phyloP scores from a whole-genome alignment of 2,329 filamentous ascomycete species.

The Nannizziopsis barbatae region DNA sequence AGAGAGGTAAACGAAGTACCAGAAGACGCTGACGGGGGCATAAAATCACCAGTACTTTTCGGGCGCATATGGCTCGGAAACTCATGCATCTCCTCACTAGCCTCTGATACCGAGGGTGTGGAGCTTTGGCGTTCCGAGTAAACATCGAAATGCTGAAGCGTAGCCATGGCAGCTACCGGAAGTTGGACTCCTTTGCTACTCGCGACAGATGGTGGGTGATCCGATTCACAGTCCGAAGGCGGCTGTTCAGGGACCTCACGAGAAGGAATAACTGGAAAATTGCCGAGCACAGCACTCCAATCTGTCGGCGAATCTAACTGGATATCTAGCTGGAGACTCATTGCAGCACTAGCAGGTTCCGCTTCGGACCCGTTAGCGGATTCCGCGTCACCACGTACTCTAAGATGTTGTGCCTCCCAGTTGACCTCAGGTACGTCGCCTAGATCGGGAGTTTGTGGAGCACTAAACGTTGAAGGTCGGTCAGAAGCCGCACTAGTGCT shows the following conservation, averaged over 20 bases:
- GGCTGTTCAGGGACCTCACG: constrained; percentile 18
- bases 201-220: constrained; percentile 13
- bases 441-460: constrained; percentile 71
- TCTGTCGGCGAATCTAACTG: constrained; percentile 38
- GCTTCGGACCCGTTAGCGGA: constrained; percentile 19
- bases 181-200: constrained; percentile 52
- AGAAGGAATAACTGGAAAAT: constrained; percentile 32
- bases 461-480: constrained; percentile 67
- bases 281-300: constrained; percentile 46
- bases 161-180: constrained; percentile 68
- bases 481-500: constrained; percentile 64
- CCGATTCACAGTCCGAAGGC: constrained; percentile 16
- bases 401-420: constrained; percentile 44
- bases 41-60: constrained; percentile 35
- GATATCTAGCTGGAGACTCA: constrained; percentile 26
- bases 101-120: constrained; percentile 37
- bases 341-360: constrained; percentile 18
- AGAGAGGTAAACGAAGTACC: constrained; percentile 65
- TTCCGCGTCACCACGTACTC: constrained; percentile 26
- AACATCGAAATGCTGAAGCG: constrained; percentile 61
- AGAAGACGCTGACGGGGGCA: constrained; percentile 47
- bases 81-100: constrained; percentile 50
- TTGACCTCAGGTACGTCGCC: constrained; percentile 45
- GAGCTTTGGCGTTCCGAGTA: constrained; percentile 33
- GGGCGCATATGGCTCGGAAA: constrained; percentile 42